These are phyloP conservation scores for Lyophyllum decastes DNA, from an alignment of 768 basidiomycete species.

Conservation along the genomic window DNA sequence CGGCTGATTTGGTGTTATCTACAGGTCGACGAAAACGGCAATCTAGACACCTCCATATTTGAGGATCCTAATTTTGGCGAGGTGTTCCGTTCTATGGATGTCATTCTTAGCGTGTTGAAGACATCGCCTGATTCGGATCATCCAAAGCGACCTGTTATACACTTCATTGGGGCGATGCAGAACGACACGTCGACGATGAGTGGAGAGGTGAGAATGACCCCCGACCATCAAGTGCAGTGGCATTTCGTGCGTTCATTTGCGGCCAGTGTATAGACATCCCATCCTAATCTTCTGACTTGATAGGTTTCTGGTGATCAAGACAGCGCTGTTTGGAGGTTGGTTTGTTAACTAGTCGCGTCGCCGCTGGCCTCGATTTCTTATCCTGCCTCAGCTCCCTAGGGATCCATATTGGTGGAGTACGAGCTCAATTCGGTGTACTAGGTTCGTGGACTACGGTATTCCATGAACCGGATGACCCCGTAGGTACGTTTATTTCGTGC, in stretches of 20 bases:
- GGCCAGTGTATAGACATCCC: not conserved
- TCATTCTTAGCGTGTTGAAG: slow-evolving; percentile 44
- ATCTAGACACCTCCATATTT: slow-evolving; percentile 48
- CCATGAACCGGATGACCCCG: slow-evolving; percentile 45
- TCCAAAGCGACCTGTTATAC: slow-evolving; percentile 53
- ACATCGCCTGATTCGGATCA: slow-evolving; percentile 46
- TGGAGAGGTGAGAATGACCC: slow-evolving; percentile 57
- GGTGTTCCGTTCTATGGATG: slow-evolving; percentile 48
- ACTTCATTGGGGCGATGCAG: slow-evolving; percentile 54
- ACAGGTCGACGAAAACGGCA: slow-evolving; percentile 27
- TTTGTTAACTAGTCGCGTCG: not conserved
- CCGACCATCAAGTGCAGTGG: slow-evolving; percentile 61
- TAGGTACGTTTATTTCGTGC: slow-evolving; percentile 32
- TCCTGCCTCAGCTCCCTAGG: slow-evolving; percentile 51
- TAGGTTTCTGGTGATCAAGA: slow-evolving; percentile 55
- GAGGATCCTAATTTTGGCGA: slow-evolving; percentile 52
- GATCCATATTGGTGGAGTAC: slow-evolving; percentile 60
- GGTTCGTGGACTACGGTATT: slow-evolving; percentile 51
- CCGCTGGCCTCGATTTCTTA: not conserved
- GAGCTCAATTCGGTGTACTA: slow-evolving; percentile 60
- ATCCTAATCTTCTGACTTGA: not conserved
- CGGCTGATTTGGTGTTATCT: slow-evolving; percentile 12
- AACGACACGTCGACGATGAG: slow-evolving; percentile 45
- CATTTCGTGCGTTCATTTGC: slow-evolving; percentile 51
- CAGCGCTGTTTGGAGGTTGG: slow-evolving; percentile 59